Evolutionary conservation across 345 rosid genomes (phyloP), one percentile per base, ranked within the genome.

Genomic region (Eucalyptus polybractea): DNA sequence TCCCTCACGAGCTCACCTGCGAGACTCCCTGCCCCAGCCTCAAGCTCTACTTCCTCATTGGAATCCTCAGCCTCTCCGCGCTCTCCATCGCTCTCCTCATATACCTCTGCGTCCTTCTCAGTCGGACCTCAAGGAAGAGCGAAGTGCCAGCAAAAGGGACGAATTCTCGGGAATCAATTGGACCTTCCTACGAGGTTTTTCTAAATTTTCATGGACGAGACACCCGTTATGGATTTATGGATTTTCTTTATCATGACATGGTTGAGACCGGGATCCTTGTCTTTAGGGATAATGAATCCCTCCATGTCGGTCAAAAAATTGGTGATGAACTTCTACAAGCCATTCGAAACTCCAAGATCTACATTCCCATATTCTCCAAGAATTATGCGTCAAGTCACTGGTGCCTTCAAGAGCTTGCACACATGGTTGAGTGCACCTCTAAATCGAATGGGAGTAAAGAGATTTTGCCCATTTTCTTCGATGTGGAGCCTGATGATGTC

Each of bases 41-140:
- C 45, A 44, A 44, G 45, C 45, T 7, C 45, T 44, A 44, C 45
- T 44, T 44, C 45, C 45, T 44, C 45, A 44, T 44, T 2, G 45
- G 2, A 44, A 44, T 95, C 33, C 81, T 94, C 72, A 90, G 93
- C 15, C 58, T 90, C 60, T 92, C 91, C 89, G 1, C 90, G 1
- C 80, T 95, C 19, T 42, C 92, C 50, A 86, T 92, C 58, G 92
- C 91, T 45, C 89, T 97, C 31, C 47, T 92, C 81, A 5, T 11
- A 45, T 22, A 40, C 92, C 92, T 95, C 80, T 96, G 94, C 89
- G 42, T 94, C 83, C 92, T 93, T 88, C 80, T 90, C 31, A 91
- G 54, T 24, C 94, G 95, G 42, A 91, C 88, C 50, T 91, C 94
- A 21, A 92, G 94, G 90, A 94, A 92, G 40, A 94, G 95, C 62